phyloP scores from a whole-genome alignment of 257 asterid species.

The Nemophila menziesii region DNA sequence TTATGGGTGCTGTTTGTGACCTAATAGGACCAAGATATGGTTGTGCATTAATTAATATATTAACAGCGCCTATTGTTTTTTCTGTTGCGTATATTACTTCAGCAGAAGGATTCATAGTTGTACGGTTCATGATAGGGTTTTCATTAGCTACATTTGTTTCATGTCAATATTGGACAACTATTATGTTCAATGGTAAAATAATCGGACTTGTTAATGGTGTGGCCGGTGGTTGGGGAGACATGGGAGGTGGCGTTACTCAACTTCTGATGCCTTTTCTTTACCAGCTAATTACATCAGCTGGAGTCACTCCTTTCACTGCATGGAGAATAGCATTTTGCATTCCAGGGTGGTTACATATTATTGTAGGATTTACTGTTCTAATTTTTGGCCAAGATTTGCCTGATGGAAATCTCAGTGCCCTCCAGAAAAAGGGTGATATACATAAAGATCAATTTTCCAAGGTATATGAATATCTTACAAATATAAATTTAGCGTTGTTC shows the following conservation, averaged over 20 bases:
- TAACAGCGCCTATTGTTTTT: conserved; percentile 46
- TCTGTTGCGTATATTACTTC: conserved; percentile 37
- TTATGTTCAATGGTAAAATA: conserved; percentile 41
- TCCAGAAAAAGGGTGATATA: conserved; percentile 44
- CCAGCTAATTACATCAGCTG: conserved; percentile 22
- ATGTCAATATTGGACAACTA: conserved; percentile 55
- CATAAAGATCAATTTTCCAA: conserved; percentile 34
- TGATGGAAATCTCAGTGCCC: conserved; percentile 40
- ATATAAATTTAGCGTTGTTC: too few relatives aligned
- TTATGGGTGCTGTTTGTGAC: conserved; percentile 50
- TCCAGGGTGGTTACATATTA: conserved; percentile 49
- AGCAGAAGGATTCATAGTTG: conserved; percentile 32
- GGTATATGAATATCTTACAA: conserved; percentile 14
- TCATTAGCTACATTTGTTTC: conserved; percentile 60
- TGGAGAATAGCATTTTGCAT: conserved; percentile 59
- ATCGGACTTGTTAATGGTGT: conserved; percentile 47
- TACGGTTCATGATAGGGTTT: conserved; percentile 55
- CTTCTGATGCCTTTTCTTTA: conserved; percentile 49
- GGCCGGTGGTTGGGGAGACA: conserved; percentile 68
- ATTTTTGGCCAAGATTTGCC: conserved; percentile 63
- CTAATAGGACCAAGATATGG: conserved; percentile 52
- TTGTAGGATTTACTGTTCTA: conserved; percentile 48
- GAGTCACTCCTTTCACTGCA: conserved; percentile 44
- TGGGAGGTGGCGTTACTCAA: conserved; percentile 71
- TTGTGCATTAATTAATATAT: conserved; percentile 39